A percentile compares a stretch with the other conserved stretches of the same genome.
phyloP scores from a whole-genome alignment of 2,329 filamentous ascomycete species.

The Ploettnerulaceae sp. region DNA sequence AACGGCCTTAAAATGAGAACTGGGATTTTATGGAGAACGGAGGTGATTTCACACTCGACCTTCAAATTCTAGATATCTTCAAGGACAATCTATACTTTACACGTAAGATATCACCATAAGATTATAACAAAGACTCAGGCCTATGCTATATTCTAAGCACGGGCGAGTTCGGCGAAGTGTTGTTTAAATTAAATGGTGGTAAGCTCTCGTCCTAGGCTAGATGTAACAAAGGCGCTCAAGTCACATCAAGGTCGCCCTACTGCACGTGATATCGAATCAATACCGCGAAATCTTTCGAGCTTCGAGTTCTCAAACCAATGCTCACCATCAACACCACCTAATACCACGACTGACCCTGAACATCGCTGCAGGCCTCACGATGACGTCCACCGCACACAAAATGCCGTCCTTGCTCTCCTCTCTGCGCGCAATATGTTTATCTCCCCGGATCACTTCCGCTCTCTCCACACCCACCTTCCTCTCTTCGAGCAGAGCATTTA shows the following conservation, averaged over 20 bases:
- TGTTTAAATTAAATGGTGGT: background rate
- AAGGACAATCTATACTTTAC: too few species aligned
- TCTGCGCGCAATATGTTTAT: conserved; percentile 15
- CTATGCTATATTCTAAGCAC: too few species aligned
- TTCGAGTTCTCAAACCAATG: conserved; percentile 10
- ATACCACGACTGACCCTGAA: conserved; percentile 3
- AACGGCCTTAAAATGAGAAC: too few species aligned
- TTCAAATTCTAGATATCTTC: too few species aligned
- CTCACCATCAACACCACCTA: conserved; percentile 5
- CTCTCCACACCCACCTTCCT: background rate
- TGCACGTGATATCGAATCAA: conserved; percentile 7
- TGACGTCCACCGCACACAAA: background rate
- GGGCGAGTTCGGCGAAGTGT: too few species aligned
- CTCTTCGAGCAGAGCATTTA: conserved; percentile 19
- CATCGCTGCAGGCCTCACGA: conserved; percentile 22
- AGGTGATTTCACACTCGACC: too few species aligned
- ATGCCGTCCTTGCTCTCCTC: conserved; percentile 27
- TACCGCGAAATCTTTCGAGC: conserved; percentile 3
- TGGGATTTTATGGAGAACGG: too few species aligned
- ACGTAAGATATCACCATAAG: too few species aligned
- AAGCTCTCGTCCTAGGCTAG: too few species aligned
- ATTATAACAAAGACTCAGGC: too few species aligned
- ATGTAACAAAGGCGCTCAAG: background rate
- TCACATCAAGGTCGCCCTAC: background rate
- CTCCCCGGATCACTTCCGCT: conserved; percentile 5